These are phyloP conservation scores for Sambucus nigra DNA, from an alignment of 129 eudicot species.

Conservation along the genomic window DNA sequence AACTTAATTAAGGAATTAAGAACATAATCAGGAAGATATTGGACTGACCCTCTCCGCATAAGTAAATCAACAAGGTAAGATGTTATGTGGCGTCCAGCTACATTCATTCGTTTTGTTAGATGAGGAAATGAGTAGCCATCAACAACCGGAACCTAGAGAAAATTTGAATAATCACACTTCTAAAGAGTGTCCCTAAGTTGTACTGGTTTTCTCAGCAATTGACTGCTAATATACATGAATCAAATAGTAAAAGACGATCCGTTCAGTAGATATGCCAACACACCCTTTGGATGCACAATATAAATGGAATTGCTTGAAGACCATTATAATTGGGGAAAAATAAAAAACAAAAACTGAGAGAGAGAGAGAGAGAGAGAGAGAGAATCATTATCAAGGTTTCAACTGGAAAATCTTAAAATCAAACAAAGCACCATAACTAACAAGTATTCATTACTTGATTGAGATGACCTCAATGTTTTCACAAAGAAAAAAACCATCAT, in stretches of 20 bases:
- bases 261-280: neutral
- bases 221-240: neutral
- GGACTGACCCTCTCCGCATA: conserved; percentile 81
- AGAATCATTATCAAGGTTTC: too few species aligned
- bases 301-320: too few species aligned
- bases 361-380: too few species aligned
- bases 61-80: conserved; percentile 95
- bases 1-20: conserved; percentile 9
- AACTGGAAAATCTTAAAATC: too few species aligned
- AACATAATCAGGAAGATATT: conserved; percentile 4
- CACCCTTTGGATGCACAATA: neutral
- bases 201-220: conserved; percentile 10
- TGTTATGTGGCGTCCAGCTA: conserved; percentile 96
- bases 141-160: conserved; percentile 90
- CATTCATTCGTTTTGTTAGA: conserved; percentile 97
- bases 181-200: neutral
- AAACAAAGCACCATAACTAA: too few species aligned
- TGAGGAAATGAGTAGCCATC: conserved; percentile 99
- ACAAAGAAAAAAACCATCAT: too few species aligned
- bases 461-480: too few species aligned
- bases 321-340: too few species aligned
- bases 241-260: neutral
- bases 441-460: too few species aligned
- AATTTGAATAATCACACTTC: conserved; percentile 9
- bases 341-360: too few species aligned